Percentiles rank a stretch among this genome's conserved stretches.
Conservation (phyloP, 2,329 filamentous ascomycete genomes). For the Ophiostoma triangulosporum region DNA sequence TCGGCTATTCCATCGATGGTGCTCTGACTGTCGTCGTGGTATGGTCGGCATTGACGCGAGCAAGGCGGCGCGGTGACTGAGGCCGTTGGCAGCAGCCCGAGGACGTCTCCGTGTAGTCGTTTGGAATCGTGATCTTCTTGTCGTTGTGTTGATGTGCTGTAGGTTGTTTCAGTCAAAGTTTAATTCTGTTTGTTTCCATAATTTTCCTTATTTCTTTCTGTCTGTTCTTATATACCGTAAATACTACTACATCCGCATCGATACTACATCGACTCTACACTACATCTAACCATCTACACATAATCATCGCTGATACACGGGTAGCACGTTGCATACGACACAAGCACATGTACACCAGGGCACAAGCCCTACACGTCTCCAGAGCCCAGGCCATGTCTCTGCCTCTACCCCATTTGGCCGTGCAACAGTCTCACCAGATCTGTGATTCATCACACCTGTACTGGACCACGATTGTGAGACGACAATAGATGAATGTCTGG, state of each 20-base stretch:
- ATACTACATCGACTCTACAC: no score
- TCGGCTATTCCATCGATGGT: slow-evolving; percentile 23
- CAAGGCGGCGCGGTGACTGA: slow-evolving; percentile 18
- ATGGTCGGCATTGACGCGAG: slow-evolving; percentile 11
- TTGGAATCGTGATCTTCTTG: slow-evolving; percentile 21
- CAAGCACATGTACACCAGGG: background rate
- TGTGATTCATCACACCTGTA: background rate
- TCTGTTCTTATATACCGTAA: no score
- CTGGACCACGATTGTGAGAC: background rate
- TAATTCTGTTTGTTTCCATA: no score
- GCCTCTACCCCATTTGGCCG: no score
- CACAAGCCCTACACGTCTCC: background rate
- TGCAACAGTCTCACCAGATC: background rate
- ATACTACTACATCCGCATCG: no score
- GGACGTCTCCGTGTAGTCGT: slow-evolving; percentile 27
- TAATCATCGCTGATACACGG: no score
- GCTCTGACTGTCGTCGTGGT: slow-evolving; percentile 22
- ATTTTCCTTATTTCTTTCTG: no score
- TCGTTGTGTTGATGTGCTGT: no score
- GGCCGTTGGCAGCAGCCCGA: no score
- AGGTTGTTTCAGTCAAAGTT: no score
- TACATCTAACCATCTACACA: no score
- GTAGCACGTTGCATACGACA: background rate
- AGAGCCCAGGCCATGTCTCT: background rate
- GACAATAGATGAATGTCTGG: background rate